Percentiles rank a stretch among this genome's conserved stretches.
phyloP scores from a whole-genome alignment of 129 eudicot species.

The Sambucus nigra region DNA sequence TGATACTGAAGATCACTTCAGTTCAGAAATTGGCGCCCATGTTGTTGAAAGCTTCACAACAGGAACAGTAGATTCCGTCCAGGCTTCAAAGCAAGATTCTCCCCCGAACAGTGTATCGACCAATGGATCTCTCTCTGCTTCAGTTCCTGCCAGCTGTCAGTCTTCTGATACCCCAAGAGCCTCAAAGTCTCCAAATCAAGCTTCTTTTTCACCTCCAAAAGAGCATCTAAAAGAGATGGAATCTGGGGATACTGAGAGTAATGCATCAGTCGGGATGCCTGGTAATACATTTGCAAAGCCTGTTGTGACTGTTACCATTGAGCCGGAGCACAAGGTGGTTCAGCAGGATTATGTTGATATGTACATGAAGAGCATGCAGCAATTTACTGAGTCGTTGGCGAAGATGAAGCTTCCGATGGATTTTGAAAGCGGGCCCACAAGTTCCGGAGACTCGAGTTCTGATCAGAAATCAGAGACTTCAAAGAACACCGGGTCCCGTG shows the following conservation, averaged over 20 bases:
- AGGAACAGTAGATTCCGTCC: slow-evolving; percentile 13
- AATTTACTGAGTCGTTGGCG: slow-evolving; percentile 92
- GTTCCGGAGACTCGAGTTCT: slow-evolving; percentile 73
- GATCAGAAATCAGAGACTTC: slow-evolving; percentile 51
- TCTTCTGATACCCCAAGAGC: slow-evolving; percentile 43
- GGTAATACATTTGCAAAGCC: slow-evolving; percentile 34
- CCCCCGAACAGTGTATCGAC: slow-evolving; percentile 58
- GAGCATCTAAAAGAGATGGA: slow-evolving; percentile 31
- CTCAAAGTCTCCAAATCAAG: slow-evolving; percentile 39
- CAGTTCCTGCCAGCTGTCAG: slow-evolving; percentile 36
- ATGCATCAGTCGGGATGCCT: slow-evolving; percentile 15
- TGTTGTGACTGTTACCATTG: slow-evolving; percentile 30
- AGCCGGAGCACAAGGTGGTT: slow-evolving; percentile 66
- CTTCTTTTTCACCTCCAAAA: slow-evolving; percentile 30
- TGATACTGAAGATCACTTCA: slow-evolving; percentile 51
- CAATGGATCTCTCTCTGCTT: slow-evolving; percentile 39
- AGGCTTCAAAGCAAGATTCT: slow-evolving; percentile 41
- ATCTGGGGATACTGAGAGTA: slow-evolving; percentile 35
- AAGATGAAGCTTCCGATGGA: slow-evolving; percentile 97
- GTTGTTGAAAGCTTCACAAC: slow-evolving; percentile 25
- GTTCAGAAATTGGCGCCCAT: slow-evolving; percentile 37
- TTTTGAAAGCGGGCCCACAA: slow-evolving; percentile 50
- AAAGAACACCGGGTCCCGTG: slow-evolving; percentile 71
- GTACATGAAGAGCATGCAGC: slow-evolving; percentile 99
- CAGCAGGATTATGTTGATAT: slow-evolving; percentile 93